phyloP scores from a whole-genome alignment of 768 basidiomycete species.

The Chlorophyllum brunneum region DNA sequence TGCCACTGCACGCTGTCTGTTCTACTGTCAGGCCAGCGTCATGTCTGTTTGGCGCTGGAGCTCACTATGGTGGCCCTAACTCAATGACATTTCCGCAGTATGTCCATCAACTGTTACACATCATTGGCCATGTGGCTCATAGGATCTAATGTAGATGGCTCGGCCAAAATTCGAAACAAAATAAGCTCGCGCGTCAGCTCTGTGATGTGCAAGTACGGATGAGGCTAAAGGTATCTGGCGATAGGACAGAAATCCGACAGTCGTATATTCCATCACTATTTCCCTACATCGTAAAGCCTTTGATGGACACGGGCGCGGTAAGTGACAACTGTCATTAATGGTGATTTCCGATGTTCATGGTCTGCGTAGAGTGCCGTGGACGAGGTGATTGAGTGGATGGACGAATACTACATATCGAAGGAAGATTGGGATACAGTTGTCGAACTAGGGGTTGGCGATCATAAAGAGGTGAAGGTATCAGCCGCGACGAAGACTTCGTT shows the following conservation, averaged over 20 bases:
- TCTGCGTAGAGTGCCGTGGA: slow-evolving; percentile 66
- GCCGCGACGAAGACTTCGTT: slow-evolving; percentile 78
- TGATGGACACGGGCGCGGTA: slow-evolving; percentile 72
- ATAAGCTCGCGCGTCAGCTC: slow-evolving; percentile 74
- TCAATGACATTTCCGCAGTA: slow-evolving; percentile 82
- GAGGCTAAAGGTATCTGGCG: slow-evolving; percentile 90
- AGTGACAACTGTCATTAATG: slow-evolving; percentile 28
- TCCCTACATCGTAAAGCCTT: slow-evolving; percentile 74
- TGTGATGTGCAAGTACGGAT: slow-evolving; percentile 92
- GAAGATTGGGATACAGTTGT: slow-evolving; percentile 98
- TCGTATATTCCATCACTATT: slow-evolving; percentile 89
- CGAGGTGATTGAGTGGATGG: slow-evolving; percentile 84
- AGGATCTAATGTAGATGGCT: slow-evolving; percentile 66
- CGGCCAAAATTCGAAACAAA: slow-evolving; percentile 94
- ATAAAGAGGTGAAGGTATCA: slow-evolving; percentile 81
- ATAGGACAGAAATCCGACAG: slow-evolving; percentile 86
- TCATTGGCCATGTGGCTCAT: neutral
- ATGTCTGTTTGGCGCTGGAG: slow-evolving; percentile 69
- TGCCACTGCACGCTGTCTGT: slow-evolving; percentile 90
- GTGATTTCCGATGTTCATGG: neutral
- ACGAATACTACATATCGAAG: slow-evolving; percentile 87
- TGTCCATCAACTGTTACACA: slow-evolving; percentile 24
- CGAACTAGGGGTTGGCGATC: slow-evolving; percentile 85
- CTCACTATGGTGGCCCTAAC: slow-evolving; percentile 63
- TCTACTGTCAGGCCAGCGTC: slow-evolving; percentile 90